Conservation (phyloP, 768 basidiomycete species). For the Antrodiella citrinella region DNA sequence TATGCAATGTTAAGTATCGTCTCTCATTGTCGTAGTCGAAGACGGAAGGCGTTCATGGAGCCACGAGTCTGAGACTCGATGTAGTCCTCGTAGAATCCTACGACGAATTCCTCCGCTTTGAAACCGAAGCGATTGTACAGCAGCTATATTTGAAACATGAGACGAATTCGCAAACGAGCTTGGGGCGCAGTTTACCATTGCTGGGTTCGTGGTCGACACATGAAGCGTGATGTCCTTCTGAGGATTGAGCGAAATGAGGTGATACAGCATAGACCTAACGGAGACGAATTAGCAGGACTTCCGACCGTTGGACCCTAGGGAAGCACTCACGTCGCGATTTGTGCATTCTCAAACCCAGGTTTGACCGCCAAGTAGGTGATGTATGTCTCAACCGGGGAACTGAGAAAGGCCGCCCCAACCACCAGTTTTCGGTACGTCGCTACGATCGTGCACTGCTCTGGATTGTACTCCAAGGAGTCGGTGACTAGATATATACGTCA, state of each 20-base stretch:
- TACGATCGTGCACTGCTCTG: constrained; percentile 70
- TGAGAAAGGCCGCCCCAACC: constrained; percentile 67
- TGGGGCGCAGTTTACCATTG: constrained; percentile 26
- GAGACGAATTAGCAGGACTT: neutral
- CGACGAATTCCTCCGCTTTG: constrained; percentile 79
- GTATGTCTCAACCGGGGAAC: constrained; percentile 74
- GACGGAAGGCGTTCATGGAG: constrained; percentile 74
- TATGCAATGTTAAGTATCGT: too few relatives aligned
- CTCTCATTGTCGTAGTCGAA: constrained; percentile 64
- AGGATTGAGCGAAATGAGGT: constrained; percentile 64
- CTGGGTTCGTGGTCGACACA: constrained; percentile 74
- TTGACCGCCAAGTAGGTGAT: constrained; percentile 77
- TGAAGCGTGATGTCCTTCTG: constrained; percentile 75
- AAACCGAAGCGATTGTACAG: constrained; percentile 84
- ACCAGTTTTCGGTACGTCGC: constrained; percentile 65
- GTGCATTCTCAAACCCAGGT: constrained; percentile 73
- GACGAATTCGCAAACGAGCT: neutral
- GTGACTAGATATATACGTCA: constrained; percentile 57
- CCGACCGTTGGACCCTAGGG: neutral
- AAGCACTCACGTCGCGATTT: constrained; percentile 64
- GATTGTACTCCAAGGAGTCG: constrained; percentile 59
- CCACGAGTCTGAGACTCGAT: constrained; percentile 59
- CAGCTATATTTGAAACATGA: constrained; percentile 39
- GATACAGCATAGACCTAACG: constrained; percentile 66
- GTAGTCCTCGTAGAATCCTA: constrained; percentile 76